Percentiles rank a stretch among this genome's conserved stretches.
Evolutionary conservation across 148 eudicot species (phyloP).

Genomic region (Rhododendron henanense): DNA sequence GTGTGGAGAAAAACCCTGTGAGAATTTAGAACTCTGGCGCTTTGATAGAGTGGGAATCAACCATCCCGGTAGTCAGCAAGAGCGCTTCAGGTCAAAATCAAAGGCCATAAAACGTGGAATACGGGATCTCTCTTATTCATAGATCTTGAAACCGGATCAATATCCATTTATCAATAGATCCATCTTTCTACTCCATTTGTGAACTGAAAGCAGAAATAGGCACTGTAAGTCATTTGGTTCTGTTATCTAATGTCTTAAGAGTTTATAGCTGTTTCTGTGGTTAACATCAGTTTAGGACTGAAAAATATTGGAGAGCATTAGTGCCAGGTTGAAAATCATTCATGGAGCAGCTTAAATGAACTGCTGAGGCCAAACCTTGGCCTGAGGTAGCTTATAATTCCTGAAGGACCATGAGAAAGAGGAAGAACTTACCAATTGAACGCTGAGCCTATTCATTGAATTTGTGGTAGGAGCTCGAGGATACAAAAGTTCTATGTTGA

Average conservation of each 20-base stretch:
- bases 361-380: background rate
- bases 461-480: background rate
- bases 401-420: background rate
- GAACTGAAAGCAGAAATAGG: background rate
- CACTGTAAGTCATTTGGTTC: background rate
- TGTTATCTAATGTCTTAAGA: background rate
- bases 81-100: too few species aligned
- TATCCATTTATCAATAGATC: too few species aligned
- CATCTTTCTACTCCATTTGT: background rate
- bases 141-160: too few species aligned
- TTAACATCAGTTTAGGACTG: background rate
- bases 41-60: background rate
- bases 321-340: background rate
- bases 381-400: background rate
- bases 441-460: background rate
- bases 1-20: background rate
- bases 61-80: too few species aligned
- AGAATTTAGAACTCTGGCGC: background rate
- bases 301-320: background rate
- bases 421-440: background rate
- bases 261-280: background rate
- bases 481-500: background rate
- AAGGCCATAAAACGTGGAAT: too few species aligned
- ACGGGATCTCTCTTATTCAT: too few species aligned
- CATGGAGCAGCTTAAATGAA: background rate